Base-by-base conservation (phyloP, 495 filamentous ascomycete species). In the Daldinia vernicosa region DNA sequence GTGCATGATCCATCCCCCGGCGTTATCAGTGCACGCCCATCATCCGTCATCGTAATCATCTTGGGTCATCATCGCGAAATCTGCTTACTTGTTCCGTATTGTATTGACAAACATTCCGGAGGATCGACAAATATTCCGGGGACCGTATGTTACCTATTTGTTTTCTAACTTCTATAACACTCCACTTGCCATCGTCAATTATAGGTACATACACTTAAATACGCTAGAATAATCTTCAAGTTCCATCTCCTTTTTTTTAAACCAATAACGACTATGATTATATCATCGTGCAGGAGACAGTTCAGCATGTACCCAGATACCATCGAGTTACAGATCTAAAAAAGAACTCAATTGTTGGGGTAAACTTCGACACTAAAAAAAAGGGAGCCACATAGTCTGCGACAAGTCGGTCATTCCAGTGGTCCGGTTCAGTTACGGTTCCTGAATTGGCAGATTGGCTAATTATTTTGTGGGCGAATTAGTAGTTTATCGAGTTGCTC, bases 271-370 rank as follows among this genome's bases (percentile, higher is more conserved):
- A 28, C 5, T 5, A 15, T 27, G 26, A 56, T 56, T 56, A 56
- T 56, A 35, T 39, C 55, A 59, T 59, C 28, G 22, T 60, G 56
- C 56, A 60, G 37, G 30, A 60, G 30, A 17, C 19, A 60, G 2
- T 7, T n/a, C n/a, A 33, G 1, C 22, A 43, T 19, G 56, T 43
- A 60, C 35, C 35, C 12, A 28, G 14, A 37, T 43, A 60, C 26
- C 24, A 39, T 63, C 27, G 43, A 47, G 61, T 73, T 26, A 56
- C 17, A 47, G 57, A 61, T 60, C 56, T 60, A 15, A 40, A 24
- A 52, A 14, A 65, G 56, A 67, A 72, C 75, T 77, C 75, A 77
- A 77, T 77, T 77, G 75, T 77, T 77, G 75, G 75, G 75, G 72
- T 65, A 69, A 28, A 43, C 32, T 62, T 57, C 57, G 28, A 24